Percentiles rank a stretch among this genome's conserved stretches.
These are phyloP conservation scores for Dalbergia cultrata DNA, from an alignment of 306 rosid genomes.

Conservation along the genomic window DNA sequence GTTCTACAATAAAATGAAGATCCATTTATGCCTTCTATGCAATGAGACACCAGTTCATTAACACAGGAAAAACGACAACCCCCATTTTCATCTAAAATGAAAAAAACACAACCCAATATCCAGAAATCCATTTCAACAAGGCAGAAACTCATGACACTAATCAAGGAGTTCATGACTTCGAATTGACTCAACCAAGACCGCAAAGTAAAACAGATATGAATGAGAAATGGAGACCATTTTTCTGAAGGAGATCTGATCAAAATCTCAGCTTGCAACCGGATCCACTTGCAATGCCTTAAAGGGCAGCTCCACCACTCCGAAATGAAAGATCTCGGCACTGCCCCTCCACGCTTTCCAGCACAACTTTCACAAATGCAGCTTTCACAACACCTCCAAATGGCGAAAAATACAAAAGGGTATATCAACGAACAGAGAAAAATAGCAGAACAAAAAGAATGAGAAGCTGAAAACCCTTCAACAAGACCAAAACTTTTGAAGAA, in stretches of 20 bases:
- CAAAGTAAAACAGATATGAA: slow-evolving; percentile 14
- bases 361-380: slow-evolving; percentile 39
- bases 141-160: neutral
- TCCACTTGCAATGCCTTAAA: slow-evolving; percentile 58
- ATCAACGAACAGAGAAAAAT: neutral
- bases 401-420: slow-evolving; percentile 38
- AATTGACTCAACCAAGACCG: slow-evolving; percentile 40
- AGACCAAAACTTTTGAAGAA: slow-evolving; percentile 49
- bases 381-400: slow-evolving; percentile 43
- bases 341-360: slow-evolving; percentile 39
- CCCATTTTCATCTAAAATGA: neutral
- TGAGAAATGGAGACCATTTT: slow-evolving; percentile 63
- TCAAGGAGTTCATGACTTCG: slow-evolving; percentile 39
- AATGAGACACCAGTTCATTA: slow-evolving; percentile 54
- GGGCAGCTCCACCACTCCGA: slow-evolving; percentile 48
- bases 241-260: slow-evolving; percentile 61
- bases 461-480: slow-evolving; percentile 62
- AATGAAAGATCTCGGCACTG: slow-evolving; percentile 47
- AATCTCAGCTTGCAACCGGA: slow-evolving; percentile 59
- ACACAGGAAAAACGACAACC: slow-evolving; percentile 36
- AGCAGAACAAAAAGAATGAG: slow-evolving; percentile 39
- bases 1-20: slow-evolving; percentile 24
- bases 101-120: slow-evolving; percentile 40
- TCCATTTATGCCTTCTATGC: slow-evolving; percentile 39
- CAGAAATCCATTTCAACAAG: slow-evolving; percentile 17